Evolutionary conservation across 371 early-diverging fungal genomes (phyloP).

Genomic region (Amoeboaphelidium protococcarum): DNA sequence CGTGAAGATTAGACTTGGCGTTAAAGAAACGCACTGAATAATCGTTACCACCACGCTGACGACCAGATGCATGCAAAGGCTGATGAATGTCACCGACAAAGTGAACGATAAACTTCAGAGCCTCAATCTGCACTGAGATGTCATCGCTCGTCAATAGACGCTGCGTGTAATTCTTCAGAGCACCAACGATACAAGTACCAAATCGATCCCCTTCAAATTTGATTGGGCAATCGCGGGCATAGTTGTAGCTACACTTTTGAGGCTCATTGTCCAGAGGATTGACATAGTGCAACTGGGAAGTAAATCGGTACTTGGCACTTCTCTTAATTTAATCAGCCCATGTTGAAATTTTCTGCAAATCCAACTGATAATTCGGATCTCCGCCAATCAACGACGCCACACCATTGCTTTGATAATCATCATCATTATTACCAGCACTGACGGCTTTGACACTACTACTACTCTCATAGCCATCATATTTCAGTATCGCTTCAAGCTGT

Average conservation of each 20-base stretch:
- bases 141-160: background rate
- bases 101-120: constrained; percentile 17
- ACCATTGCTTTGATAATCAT: too few relatives aligned
- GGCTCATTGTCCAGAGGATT: constrained; percentile 7
- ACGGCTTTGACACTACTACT: too few relatives aligned
- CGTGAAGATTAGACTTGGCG: constrained; percentile 12
- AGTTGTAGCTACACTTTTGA: constrained; percentile 2
- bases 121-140: constrained; percentile 7
- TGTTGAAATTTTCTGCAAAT: too few relatives aligned
- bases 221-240: constrained; percentile 4
- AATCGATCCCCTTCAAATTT: too few relatives aligned
- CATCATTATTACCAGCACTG: too few relatives aligned
- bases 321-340: constrained; percentile 3
- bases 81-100: constrained; percentile 28
- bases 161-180: constrained; percentile 9
- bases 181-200: constrained; percentile 5
- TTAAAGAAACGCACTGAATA: constrained; percentile 9
- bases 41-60: constrained; percentile 13
- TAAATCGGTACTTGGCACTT: constrained; percentile 1
- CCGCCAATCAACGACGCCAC: too few relatives aligned
- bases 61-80: constrained; percentile 23
- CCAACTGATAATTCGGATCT: too few relatives aligned
- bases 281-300: constrained; percentile 9
- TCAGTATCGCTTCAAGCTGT: too few relatives aligned
- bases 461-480: too few relatives aligned